Evolutionary conservation across 106 monocot genomes (phyloP).

Genomic region (Ottelia alismoides): DNA sequence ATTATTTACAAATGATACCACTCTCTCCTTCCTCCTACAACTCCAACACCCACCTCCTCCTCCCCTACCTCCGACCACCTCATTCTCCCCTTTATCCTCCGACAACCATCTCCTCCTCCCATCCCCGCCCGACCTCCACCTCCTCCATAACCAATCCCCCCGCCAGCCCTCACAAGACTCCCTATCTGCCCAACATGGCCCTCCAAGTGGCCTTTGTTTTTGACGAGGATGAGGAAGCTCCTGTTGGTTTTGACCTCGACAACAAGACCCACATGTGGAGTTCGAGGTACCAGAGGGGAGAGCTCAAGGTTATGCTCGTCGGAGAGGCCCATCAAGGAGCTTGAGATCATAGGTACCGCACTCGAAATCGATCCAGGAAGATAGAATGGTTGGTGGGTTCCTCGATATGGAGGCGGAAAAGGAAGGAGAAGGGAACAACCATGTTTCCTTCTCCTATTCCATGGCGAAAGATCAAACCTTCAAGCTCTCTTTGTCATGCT

Average conservation of each 20-base stretch:
- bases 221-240: conserved; percentile 14
- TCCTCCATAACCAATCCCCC: conserved; percentile 35
- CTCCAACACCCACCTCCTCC: not conserved
- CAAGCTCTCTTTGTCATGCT: too few relatives aligned
- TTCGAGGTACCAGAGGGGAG: conserved; percentile 26
- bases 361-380: not conserved
- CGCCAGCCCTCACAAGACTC: conserved; percentile 4
- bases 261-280: conserved; percentile 34
- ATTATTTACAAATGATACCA: too few relatives aligned
- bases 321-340: conserved; percentile 16
- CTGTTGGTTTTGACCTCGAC: conserved; percentile 7
- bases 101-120: conserved; percentile 39
- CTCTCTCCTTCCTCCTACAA: not conserved
- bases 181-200: conserved; percentile 14
- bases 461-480: too few relatives aligned
- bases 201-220: conserved; percentile 22
- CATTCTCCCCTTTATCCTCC: conserved; percentile 28
- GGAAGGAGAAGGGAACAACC: conserved; percentile 1
- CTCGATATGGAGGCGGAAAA: not conserved
- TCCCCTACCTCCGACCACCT: conserved; percentile 29
- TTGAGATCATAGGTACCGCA: conserved; percentile 27
- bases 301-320: conserved; percentile 23
- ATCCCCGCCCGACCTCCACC: conserved; percentile 41
- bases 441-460: not conserved
- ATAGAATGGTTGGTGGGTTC: too few relatives aligned